Percentiles rank a stretch among this genome's conserved stretches.
Conservation (phyloP, 805 yeast genomes). For the Blastobotrys attinorum region DNA sequence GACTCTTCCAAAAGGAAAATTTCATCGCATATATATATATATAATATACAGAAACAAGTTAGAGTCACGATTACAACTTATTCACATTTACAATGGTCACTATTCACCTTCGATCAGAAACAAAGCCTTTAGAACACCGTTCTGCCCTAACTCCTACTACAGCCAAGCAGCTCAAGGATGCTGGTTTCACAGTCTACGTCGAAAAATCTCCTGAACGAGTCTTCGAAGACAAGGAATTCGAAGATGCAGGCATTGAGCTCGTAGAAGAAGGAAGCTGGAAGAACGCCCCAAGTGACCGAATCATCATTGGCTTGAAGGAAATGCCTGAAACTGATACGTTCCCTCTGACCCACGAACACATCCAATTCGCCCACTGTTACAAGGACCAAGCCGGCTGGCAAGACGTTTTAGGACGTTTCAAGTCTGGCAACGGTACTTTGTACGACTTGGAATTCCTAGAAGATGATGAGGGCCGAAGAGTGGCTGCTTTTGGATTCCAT, state of each 20-base stretch:
- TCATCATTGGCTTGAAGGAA: constrained; percentile 90
- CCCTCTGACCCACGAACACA: constrained; percentile 93
- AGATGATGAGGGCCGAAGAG: constrained; percentile 94
- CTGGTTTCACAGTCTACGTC: constrained; percentile 83
- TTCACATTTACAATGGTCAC: too few relatives aligned
- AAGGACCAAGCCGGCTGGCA: constrained; percentile 98
- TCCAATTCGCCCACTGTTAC: constrained; percentile 98
- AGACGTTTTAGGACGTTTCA: constrained; percentile 81
- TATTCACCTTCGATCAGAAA: constrained; percentile 91
- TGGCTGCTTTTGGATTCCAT: constrained; percentile 98
- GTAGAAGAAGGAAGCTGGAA: constrained; percentile 95
- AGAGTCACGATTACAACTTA: too few relatives aligned
- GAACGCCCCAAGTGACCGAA: constrained; percentile 80
- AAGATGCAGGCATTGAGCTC: constrained; percentile 67
- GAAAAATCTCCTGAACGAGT: constrained; percentile 83
- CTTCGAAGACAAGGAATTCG: constrained; percentile 70
- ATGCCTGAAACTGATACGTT: constrained; percentile 82
- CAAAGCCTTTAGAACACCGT: constrained; percentile 95
- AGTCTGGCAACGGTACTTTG: constrained; percentile 81
- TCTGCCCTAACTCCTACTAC: constrained; percentile 94
- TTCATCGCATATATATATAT: too few relatives aligned
- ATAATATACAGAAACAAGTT: too few relatives aligned
- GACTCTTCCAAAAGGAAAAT: too few relatives aligned
- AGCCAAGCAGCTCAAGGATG: constrained; percentile 70
- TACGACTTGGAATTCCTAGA: constrained; percentile 93